Evolutionary conservation across 164 flowering plant species (phyloP), one percentile per base, ranked within the genome.

Genomic region (Echeveria elegans): DNA sequence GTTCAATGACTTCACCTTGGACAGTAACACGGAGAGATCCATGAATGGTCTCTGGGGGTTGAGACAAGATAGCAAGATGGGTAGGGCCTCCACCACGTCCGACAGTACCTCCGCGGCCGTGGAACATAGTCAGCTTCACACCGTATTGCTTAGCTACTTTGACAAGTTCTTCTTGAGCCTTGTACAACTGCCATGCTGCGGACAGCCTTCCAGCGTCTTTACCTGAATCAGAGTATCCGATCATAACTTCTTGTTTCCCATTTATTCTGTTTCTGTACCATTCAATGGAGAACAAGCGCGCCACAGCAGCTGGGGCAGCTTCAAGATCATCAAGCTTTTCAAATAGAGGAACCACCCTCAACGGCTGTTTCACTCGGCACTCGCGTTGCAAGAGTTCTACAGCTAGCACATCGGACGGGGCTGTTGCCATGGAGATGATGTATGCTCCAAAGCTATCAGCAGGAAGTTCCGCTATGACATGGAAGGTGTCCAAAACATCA

Each of bases 81-180:
- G 96, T 94, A 3, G 99, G 99, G 6, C 97, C 99, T 67, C 99
- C 99, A 72, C 99, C 99, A 76, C 99, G 80, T 68, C 99, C 99
- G 36, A 94, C 99, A 14, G 45, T 40, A 15, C 45, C 45, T 7
- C 45, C 45, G 15, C 45, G 45, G 45, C 45, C 45, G 45, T 40
- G 99, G 76, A 94, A 94, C 99, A 94, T 94, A 0, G 96, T 92
- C 34, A 94, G 81, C 79, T 94, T 94, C 41, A 94, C 90, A 9
- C 99, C 97, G 73, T 29, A 88, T 71, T 87, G 45, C 72, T 94
- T 92, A 0, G 97, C 93, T 30, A 94, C 99, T 68, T 91, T 87
- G 48, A 91, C 74, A 61, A 94, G 99, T 70, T 94, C 45, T 40
- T 40, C 45, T 40, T 40, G 45, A 40, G 45, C 45, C 45, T 40